phyloP scores from a whole-genome alignment of 768 basidiomycete species.

The Leccinum olivaceopallidum region DNA sequence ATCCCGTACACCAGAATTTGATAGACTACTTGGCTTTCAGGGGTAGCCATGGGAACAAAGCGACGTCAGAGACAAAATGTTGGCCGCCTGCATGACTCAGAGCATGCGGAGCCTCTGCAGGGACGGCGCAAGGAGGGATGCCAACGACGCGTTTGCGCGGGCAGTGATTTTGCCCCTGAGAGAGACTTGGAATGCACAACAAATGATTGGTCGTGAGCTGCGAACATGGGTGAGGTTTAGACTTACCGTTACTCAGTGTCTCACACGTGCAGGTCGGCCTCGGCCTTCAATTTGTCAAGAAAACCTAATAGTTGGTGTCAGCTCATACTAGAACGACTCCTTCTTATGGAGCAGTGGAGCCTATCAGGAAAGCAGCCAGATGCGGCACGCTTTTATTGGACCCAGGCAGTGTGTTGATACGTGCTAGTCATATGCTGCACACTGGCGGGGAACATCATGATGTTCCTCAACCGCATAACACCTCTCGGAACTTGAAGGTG shows the following conservation, averaged over 20 bases:
- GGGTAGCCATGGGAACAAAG: slow-evolving; percentile 35
- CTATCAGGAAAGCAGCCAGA: not conserved
- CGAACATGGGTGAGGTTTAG: not conserved
- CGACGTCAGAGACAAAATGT: slow-evolving; percentile 61
- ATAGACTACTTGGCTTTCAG: slow-evolving; percentile 52
- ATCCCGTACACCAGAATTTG: slow-evolving; percentile 50
- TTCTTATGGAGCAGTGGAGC: not conserved
- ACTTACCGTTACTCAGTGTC: not conserved
- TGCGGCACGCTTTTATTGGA: not conserved
- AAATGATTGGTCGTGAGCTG: not conserved
- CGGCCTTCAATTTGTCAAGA: not conserved
- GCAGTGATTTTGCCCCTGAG: not conserved
- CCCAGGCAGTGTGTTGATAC: not conserved
- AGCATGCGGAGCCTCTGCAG: slow-evolving; percentile 48
- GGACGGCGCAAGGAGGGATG: slow-evolving; percentile 24
- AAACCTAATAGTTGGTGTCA: not conserved
- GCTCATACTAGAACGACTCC: not conserved
- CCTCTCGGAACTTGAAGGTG: not conserved
- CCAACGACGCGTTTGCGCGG: slow-evolving; percentile 48
- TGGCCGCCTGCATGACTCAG: slow-evolving; percentile 70
- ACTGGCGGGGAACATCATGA: not conserved
- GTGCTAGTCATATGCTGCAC: not conserved
- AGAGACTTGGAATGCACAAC: not conserved
- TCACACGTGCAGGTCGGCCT: not conserved
- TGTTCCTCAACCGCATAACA: not conserved